A percentile compares a stretch with the other conserved stretches of the same genome.
These are phyloP conservation scores for Nothomitra cinnamomea DNA, from an alignment of 2,329 filamentous ascomycete species.

Conservation along the genomic window DNA sequence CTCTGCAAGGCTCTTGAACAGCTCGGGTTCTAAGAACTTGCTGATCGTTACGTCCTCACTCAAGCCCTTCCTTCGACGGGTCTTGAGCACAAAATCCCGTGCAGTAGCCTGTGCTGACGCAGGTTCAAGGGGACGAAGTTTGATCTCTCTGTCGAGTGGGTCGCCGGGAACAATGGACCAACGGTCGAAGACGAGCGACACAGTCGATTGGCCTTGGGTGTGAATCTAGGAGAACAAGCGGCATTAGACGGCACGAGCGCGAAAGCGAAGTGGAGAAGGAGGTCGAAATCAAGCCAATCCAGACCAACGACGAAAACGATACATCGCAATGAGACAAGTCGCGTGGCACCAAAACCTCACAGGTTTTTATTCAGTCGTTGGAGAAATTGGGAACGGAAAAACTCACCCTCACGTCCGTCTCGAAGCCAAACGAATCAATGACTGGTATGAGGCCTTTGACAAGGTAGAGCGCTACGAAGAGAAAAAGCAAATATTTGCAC, in stretches of 20 bases:
- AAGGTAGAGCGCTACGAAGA: constrained; percentile 51
- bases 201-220: constrained; percentile 80
- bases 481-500: neutral
- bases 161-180: constrained; percentile 96
- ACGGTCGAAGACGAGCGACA: constrained; percentile 84
- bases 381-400: neutral
- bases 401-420: constrained; percentile 64
- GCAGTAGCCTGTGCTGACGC: constrained; percentile 79
- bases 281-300: neutral
- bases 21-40: constrained; percentile 89
- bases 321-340: neutral
- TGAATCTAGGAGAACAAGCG: constrained; percentile 42
- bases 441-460: constrained; percentile 85
- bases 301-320: neutral
- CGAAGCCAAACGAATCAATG: constrained; percentile 94
- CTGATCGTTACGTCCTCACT: constrained; percentile 91
- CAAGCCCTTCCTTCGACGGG: constrained; percentile 76
- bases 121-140: constrained; percentile 69
- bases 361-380: neutral
- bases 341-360: no score
- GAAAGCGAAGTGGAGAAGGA: neutral
- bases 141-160: constrained; percentile 74
- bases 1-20: constrained; percentile 76
- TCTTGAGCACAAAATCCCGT: constrained; percentile 93
- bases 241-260: neutral